Evolutionary conservation across 2,329 filamentous ascomycete genomes (phyloP).

Genomic region (Pseudogymnoascus sp.): DNA sequence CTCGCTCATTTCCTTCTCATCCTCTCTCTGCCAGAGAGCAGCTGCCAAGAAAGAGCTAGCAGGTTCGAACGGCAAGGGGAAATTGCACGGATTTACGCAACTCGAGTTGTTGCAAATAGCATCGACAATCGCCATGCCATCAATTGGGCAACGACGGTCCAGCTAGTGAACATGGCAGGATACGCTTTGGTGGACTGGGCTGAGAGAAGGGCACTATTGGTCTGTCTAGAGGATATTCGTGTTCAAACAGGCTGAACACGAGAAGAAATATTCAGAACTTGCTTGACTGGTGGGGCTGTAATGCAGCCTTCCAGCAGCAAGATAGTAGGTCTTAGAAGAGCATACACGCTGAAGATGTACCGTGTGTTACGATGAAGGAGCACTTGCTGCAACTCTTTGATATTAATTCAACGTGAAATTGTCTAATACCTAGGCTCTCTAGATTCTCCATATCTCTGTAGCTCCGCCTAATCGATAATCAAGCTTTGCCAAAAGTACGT

Average conservation of each 20-base stretch:
- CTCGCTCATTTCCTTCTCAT: constrained; percentile 16
- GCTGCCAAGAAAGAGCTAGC: neutral
- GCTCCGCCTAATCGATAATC: neutral
- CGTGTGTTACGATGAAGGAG: neutral
- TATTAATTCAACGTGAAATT: neutral
- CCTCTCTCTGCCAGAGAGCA: constrained; percentile 13
- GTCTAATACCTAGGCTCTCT: neutral
- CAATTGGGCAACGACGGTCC: constrained; percentile 7
- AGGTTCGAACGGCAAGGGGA: neutral
- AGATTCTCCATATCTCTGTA: neutral
- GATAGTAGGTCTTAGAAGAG: neutral
- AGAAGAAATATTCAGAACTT: neutral
- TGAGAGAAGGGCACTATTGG: neutral
- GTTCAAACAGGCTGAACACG: neutral
- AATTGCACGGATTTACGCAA: neutral
- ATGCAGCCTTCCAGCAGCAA: neutral
- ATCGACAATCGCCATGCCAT: neutral
- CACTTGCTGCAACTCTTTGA: neutral
- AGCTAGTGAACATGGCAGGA: neutral
- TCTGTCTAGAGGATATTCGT: neutral
- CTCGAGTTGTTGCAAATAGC: neutral
- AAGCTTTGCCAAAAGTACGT: neutral
- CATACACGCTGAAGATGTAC: neutral
- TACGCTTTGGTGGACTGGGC: neutral
- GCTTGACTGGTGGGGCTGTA: constrained; percentile 6